Conservation (phyloP, 208 protist genomes). For the Pavlovales sp. region DNA sequence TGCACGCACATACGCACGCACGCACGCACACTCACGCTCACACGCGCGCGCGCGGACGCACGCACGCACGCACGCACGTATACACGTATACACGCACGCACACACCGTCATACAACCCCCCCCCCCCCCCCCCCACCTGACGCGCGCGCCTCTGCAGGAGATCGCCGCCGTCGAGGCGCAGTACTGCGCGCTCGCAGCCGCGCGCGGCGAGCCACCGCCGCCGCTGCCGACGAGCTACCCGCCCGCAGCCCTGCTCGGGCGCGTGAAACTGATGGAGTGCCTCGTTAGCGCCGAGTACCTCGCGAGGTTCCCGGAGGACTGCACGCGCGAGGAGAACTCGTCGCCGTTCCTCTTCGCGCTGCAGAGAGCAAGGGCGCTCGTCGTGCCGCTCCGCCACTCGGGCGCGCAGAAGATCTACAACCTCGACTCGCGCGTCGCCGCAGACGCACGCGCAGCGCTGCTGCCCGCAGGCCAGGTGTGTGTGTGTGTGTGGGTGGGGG, state of each 20-base stretch:
- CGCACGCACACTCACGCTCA: too few species aligned
- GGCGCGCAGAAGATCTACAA: conserved; percentile 53
- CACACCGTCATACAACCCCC: too few species aligned
- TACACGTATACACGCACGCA: too few species aligned
- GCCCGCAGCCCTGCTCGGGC: conserved; percentile 49
- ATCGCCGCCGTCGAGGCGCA: not conserved
- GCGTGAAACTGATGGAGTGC: conserved; percentile 46
- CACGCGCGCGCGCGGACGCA: too few species aligned
- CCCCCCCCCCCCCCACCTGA: too few species aligned
- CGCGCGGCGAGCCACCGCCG: not conserved
- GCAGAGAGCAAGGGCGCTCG: conserved; percentile 28
- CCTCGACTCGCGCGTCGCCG: not conserved
- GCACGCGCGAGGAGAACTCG: conserved; percentile 16
- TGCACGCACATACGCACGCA: too few species aligned
- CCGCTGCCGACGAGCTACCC: conserved; percentile 41
- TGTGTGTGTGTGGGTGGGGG: too few species aligned
- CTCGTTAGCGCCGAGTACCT: conserved; percentile 49
- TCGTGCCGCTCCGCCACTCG: conserved; percentile 31
- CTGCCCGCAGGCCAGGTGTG: too few species aligned
- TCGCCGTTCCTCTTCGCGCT: conserved; percentile 55
- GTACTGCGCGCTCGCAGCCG: not conserved
- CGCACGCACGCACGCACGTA: too few species aligned
- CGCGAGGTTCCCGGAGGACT: not conserved
- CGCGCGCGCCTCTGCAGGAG: too few species aligned
- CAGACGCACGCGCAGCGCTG: not conserved